Evolutionary conservation across 2,329 filamentous ascomycete genomes (phyloP).

Genomic region (Claviceps africana): DNA sequence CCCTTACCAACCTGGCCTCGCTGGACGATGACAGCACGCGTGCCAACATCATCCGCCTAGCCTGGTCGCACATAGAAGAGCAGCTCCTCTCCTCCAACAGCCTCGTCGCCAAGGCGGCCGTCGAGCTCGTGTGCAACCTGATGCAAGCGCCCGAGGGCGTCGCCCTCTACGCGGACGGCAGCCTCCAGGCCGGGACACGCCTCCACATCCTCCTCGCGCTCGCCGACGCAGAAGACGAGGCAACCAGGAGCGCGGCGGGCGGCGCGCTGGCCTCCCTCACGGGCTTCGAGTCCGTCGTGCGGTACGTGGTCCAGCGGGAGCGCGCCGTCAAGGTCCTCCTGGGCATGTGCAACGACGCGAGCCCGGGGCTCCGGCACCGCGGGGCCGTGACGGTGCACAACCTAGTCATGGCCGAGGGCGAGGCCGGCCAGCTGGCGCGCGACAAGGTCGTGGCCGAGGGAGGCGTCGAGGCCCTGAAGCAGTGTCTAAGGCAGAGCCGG

Average conservation of each 20-base stretch:
- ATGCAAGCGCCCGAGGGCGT: conserved; percentile 55
- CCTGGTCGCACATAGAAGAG: conserved; percentile 70
- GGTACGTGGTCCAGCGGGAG: conserved; percentile 54
- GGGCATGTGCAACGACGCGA: conserved; percentile 61
- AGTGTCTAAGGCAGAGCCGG: conserved; percentile 53
- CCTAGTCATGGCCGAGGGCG: conserved; percentile 52
- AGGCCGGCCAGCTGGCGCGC: conserved; percentile 46
- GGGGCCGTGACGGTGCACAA: conserved; percentile 67
- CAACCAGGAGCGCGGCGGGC: conserved; percentile 70
- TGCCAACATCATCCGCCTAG: conserved; percentile 54
- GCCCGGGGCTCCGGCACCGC: conserved; percentile 53
- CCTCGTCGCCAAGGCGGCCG: conserved; percentile 66
- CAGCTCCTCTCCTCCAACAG: conserved; percentile 63
- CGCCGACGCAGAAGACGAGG: conserved; percentile 68
- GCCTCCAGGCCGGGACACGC: conserved; percentile 53
- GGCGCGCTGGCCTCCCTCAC: conserved; percentile 80
- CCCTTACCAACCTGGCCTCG: conserved; percentile 85
- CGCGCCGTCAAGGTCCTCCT: conserved; percentile 67
- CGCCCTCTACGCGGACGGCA: conserved; percentile 53
- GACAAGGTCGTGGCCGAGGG: conserved; percentile 46
- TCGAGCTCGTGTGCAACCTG: conserved; percentile 85
- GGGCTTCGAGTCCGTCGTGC: conserved; percentile 59
- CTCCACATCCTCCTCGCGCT: conserved; percentile 78
- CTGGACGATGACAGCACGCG: conserved; percentile 53
- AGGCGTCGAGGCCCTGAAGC: conserved; percentile 55